phyloP scores from a whole-genome alignment of 306 rosid species.

The Cicer cuneatum region DNA sequence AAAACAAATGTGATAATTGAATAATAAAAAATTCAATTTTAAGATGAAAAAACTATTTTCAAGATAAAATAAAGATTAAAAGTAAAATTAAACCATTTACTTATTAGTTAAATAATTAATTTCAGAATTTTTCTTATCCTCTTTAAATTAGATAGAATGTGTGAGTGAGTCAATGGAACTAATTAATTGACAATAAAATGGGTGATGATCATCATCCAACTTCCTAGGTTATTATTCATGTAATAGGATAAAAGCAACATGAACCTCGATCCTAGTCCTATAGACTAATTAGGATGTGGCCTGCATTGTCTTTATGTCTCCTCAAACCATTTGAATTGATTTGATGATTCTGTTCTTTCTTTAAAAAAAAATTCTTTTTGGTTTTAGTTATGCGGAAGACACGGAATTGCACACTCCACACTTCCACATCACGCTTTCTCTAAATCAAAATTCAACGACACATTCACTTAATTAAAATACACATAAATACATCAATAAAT shows the following conservation, averaged over 20 bases:
- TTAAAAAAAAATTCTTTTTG: neutral
- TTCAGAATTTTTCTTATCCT: too few species aligned
- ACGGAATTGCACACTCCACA: constrained; percentile 46
- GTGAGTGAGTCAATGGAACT: neutral
- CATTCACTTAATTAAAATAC: constrained; percentile 7
- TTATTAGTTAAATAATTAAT: too few species aligned
- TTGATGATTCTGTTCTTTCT: constrained; percentile 12
- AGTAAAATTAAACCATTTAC: too few species aligned
- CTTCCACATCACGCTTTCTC: constrained; percentile 47
- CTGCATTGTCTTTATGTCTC: constrained; percentile 45
- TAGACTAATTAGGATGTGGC: constrained; percentile 36
- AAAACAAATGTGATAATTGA: too few species aligned
- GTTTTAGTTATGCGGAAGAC: constrained; percentile 36
- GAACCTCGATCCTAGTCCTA: constrained; percentile 30
- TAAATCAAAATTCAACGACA: too few species aligned
- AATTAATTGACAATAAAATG: constrained; percentile 33
- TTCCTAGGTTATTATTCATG: constrained; percentile 50
- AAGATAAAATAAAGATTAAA: too few species aligned
- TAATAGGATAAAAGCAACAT: constrained; percentile 10
- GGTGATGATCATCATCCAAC: constrained; percentile 10
- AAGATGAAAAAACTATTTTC: too few species aligned
- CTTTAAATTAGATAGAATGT: too few species aligned
- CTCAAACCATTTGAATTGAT: constrained; percentile 31
- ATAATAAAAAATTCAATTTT: too few species aligned
- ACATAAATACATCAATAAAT: too few species aligned